These are phyloP conservation scores for Fonsecaea multimorphosa DNA, from an alignment of 2,329 filamentous ascomycete genomes.

Conservation along the genomic window DNA sequence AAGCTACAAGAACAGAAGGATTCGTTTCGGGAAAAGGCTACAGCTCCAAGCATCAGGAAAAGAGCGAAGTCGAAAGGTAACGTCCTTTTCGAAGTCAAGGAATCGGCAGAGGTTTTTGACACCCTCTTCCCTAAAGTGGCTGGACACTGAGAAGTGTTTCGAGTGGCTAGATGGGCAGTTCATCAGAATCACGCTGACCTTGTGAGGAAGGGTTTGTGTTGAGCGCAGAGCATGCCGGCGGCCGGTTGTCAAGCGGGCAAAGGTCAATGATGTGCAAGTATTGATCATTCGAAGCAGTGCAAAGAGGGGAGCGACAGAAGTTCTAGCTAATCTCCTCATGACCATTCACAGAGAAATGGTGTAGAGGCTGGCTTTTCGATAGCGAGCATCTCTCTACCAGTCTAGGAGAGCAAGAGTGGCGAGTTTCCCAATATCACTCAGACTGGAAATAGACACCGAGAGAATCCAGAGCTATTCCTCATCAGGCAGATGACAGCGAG, in stretches of 20 bases:
- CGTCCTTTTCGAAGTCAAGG: constrained; percentile 28
- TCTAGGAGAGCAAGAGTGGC: background rate
- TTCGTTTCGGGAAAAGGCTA: constrained; percentile 12
- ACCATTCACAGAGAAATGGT: background rate
- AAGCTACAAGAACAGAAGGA: constrained; percentile 32
- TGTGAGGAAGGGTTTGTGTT: background rate
- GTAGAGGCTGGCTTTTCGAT: too few relatives aligned
- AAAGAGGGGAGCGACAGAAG: background rate
- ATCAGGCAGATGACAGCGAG: background rate
- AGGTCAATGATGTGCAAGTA: background rate
- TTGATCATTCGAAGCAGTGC: background rate
- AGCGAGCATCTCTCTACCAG: background rate
- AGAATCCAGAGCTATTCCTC: background rate
- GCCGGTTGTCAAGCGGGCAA: background rate
- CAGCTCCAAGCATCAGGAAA: constrained; percentile 25
- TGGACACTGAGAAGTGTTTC: background rate
- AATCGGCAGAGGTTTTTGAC: constrained; percentile 26
- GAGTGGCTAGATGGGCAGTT: background rate
- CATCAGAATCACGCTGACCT: background rate
- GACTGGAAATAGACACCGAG: background rate
- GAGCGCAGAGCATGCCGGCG: background rate
- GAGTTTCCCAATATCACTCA: background rate
- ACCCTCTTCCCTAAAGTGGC: constrained; percentile 25
- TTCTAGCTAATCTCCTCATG: background rate
- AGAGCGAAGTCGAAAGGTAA: constrained; percentile 30